Evolutionary conservation across 352 stramenopile species (phyloP).

Genomic region (Phytophthora cryptogea): DNA sequence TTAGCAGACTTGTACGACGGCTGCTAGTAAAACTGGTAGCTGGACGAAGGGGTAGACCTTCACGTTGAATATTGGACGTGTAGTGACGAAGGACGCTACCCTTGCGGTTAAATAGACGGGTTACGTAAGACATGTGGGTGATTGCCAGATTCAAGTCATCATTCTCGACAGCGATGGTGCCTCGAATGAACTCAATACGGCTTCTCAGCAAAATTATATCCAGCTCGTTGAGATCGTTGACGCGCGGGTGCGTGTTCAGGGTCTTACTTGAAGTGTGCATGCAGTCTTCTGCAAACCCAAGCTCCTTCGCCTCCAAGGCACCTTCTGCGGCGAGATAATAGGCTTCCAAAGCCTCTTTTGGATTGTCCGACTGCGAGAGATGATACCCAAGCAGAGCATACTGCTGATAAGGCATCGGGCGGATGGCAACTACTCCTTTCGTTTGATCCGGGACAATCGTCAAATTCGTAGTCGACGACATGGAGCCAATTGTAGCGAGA

Average conservation of each 20-base stretch:
- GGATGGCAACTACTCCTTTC: slow-evolving; percentile 3
- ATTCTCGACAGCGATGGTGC: slow-evolving; percentile 70
- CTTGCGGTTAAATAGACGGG: slow-evolving; percentile 66
- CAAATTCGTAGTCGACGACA: slow-evolving; percentile 15
- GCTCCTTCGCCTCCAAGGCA: slow-evolving; percentile 57
- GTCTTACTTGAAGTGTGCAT: slow-evolving; percentile 79
- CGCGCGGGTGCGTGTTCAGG: slow-evolving; percentile 47
- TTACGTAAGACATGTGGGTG: slow-evolving; percentile 68
- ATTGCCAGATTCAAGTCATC: slow-evolving; percentile 69
- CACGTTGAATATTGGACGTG: slow-evolving; percentile 46
- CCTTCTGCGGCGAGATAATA: slow-evolving; percentile 67
- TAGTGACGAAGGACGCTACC: slow-evolving; percentile 60
- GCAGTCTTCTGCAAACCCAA: slow-evolving; percentile 73
- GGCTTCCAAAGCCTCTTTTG: slow-evolving; percentile 57
- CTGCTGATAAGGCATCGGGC: slow-evolving; percentile 51
- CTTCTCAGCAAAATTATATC: slow-evolving; percentile 64
- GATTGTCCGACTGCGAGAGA: slow-evolving; percentile 56
- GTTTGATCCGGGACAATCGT: background rate
- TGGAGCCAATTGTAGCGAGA: slow-evolving; percentile 11
- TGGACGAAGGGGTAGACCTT: slow-evolving; percentile 32
- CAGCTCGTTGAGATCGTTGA: slow-evolving; percentile 54
- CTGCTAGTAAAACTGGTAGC: slow-evolving; percentile 23
- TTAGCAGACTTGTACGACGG: slow-evolving; percentile 31
- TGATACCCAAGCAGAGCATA: slow-evolving; percentile 73
- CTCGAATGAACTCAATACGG: slow-evolving; percentile 78